Evolutionary conservation across 164 flowering plant genomes (phyloP), one percentile per base, ranked within the genome.

Genomic region (Chloranthus sessilifolius): DNA sequence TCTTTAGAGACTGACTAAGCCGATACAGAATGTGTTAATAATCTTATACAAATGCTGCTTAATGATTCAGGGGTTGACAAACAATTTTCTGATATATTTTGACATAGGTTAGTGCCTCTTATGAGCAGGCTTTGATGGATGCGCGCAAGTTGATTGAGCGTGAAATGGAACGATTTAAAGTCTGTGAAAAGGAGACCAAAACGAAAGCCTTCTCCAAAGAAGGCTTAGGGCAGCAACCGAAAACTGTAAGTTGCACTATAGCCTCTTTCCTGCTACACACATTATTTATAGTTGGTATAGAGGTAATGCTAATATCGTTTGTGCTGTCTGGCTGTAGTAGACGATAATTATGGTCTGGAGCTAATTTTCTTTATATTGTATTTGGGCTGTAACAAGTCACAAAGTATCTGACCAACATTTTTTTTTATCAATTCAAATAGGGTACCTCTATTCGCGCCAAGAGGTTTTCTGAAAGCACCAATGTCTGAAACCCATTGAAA

Each of bases 131-230:
- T 59, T 73, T 89, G 69, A 64, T 86, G 75, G 97, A 89, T 80
- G 85, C 97, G 53, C 90, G 95, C 5, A 89, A 89, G 66, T 80
- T 53, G 28, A 89, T 89, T 47, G 97, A 89, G 67, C 81, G 87
- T 24, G 97, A 89, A 74, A 89, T 89, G 97, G 97, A 89, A 70
- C 68, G 97, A 44, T 89, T 89, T 69, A 89, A 89, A 68, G 79
- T 86, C 14, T 89, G 97, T 48, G 97, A 89, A 58, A 89, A 89
- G 65, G 97, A 89, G 60, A 89, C 95, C 3, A 89, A 89, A 71
- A 89, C 97, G 12, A 89, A 89, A 78, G 97, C 95, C 49, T 89
- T 89, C 63, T 86, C 95, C 2, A 89, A 89, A 68, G 97, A 89
- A 80, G 97, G 97, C 35, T 66, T 89, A 33, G 97, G 84, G 31